Base-by-base conservation (phyloP, 1,139 yeast genomes). In the Magnusiomyces tetraspermus region DNA sequence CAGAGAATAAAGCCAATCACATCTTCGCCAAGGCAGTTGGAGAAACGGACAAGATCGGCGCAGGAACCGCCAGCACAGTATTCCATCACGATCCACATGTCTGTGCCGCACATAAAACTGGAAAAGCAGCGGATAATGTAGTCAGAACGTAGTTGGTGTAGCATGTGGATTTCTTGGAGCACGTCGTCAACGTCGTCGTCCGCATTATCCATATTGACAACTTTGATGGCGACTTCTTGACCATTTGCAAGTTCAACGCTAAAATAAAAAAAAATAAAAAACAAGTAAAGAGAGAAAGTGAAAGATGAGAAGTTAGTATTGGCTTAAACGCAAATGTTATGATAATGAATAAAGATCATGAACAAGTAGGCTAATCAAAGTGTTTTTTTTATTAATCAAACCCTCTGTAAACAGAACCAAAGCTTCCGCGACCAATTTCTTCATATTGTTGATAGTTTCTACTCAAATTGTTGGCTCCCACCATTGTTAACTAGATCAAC, bases 1-100 rank as follows among this genome's bases (percentile, higher is more conserved):
- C 72, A 45, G 66, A 54, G 73, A 46, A 64, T 56, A 22, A 17
- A 48, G 0, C 51, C 55, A 6, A 52, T 50, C 11, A 33, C 40
- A 33, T 51, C 53, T 40, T 54, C 57, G 1, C 46, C 52, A 22
- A 54, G n/a, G 3, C 51, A 51, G 17, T 51, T 52, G 21, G 52
- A 30, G 36, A 36, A 54, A 33, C 50, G 49, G 37, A 48, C 33
- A 57, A 89, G 72, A 62, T 88, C 96, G 0, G 87, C 77, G 67
- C 95, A 85, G 1, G 95, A 85, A 0, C 96, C 95, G 23, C 95
- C 96, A 13, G 90, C 95, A 68, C 97, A 89, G 64, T 78, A 86
- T 65, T 89, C 97, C 96, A 89, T 86, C 3, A 85, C 84, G 50
- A 89, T 85, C 82, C 90, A 88, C 82, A 89, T 79, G 23, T 79